Evolutionary conservation across 768 basidiomycete genomes (phyloP).

Genomic region (Mycena maculata): DNA sequence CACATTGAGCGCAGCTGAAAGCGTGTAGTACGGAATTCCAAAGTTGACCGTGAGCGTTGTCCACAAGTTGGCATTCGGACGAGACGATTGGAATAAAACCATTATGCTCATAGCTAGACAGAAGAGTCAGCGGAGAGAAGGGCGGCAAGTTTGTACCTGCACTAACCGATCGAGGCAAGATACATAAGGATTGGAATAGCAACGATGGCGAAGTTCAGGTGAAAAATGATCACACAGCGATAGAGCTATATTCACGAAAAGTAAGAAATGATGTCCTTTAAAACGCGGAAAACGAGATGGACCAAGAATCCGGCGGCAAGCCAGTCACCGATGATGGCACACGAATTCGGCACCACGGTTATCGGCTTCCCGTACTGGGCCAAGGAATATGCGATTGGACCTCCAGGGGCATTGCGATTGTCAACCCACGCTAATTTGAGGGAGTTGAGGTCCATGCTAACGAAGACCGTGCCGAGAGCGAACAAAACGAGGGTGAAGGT

Average conservation of each 20-base stretch:
- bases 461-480: constrained; percentile 41
- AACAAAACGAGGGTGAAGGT: constrained; percentile 42
- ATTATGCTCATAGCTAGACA: constrained; percentile 16
- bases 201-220: constrained; percentile 25
- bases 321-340: constrained; percentile 27
- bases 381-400: constrained; percentile 40
- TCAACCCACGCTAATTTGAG: constrained; percentile 44
- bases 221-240: constrained; percentile 27
- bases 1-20: constrained; percentile 43
- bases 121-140: neutral
- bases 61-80: constrained; percentile 23
- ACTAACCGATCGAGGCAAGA: constrained; percentile 23
- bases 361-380: constrained; percentile 25
- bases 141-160: neutral
- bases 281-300: neutral
- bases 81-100: constrained; percentile 25
- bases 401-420: constrained; percentile 42
- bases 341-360: constrained; percentile 17
- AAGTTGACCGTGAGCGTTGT: constrained; percentile 16
- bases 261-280: neutral
- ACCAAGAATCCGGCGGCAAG: constrained; percentile 30
- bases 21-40: constrained; percentile 40
- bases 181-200: constrained; percentile 29
- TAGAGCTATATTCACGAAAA: constrained; percentile 9
- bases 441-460: constrained; percentile 42